A percentile compares a stretch with the other conserved stretches of the same genome.
Evolutionary conservation across 176 grass and related monocot species (phyloP).

Genomic region (Oryza nivara): DNA sequence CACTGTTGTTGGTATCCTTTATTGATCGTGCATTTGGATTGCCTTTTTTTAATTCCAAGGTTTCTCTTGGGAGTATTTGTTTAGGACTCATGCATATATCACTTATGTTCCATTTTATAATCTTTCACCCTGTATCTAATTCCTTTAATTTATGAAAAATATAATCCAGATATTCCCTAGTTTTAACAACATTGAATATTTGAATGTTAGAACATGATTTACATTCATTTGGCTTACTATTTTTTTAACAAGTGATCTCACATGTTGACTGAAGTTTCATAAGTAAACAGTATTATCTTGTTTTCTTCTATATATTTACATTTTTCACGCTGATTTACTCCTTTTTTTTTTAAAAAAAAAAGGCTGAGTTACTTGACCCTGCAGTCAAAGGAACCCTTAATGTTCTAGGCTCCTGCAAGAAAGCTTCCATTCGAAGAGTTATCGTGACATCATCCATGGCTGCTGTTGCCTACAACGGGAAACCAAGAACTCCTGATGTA

Average conservation of each 20-base stretch:
- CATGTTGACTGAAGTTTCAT: background rate
- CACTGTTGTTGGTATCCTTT: background rate
- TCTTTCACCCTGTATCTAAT: background rate
- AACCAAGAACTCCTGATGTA: conserved; percentile 56
- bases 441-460: conserved; percentile 62
- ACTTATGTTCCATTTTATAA: background rate
- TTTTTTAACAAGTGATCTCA: background rate
- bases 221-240: background rate
- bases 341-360: background rate
- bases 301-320: conserved; percentile 4
- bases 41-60: background rate
- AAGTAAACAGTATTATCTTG: conserved; percentile 4
- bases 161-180: background rate
- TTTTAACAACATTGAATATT: background rate
- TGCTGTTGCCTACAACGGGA: conserved; percentile 46
- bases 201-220: background rate
- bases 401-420: conserved; percentile 60
- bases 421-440: conserved; percentile 48
- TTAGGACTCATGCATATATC: background rate
- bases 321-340: conserved; percentile 49
- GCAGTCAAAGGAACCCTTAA: conserved; percentile 64
- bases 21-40: background rate
- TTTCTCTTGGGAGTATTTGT: background rate
- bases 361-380: conserved; percentile 64
- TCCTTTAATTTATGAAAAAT: background rate